A percentile compares a stretch with the other conserved stretches of the same genome.
phyloP scores from a whole-genome alignment of 371 early-diverging fungal species.

The Mucor circinelloides region DNA sequence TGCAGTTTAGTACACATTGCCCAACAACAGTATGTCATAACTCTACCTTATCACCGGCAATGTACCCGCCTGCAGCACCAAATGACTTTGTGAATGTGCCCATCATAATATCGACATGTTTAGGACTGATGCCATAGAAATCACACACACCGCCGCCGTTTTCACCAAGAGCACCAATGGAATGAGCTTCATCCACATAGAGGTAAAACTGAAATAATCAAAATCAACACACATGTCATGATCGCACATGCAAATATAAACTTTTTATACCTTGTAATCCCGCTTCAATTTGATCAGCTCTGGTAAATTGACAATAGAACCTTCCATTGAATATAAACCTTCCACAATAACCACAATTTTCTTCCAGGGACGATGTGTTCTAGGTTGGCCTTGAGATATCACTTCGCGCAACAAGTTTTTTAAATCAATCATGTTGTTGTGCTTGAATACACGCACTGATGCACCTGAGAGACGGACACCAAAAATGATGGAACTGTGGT shows the following conservation, averaged over 20 bases:
- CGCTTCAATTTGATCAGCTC: constrained; percentile 91
- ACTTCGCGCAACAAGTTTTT: constrained; percentile 87
- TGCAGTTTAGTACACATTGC: background rate
- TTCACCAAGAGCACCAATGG: constrained; percentile 96
- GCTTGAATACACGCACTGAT: constrained; percentile 94
- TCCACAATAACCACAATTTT: constrained; percentile 99
- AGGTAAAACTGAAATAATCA: constrained; percentile 78
- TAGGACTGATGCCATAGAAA: constrained; percentile 88
- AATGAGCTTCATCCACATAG: constrained; percentile 99
- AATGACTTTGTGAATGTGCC: constrained; percentile 99
- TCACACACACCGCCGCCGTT: constrained; percentile 98
- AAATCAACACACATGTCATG: background rate
- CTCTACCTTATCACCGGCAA: constrained; percentile 70
- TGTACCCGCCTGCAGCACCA: constrained; percentile 99
- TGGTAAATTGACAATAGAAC: constrained; percentile 91
- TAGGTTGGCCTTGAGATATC: constrained; percentile 98
- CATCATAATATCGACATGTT: constrained; percentile 97
- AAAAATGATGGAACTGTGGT: constrained; percentile 97
- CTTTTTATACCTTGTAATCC: constrained; percentile 81
- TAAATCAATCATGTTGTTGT: constrained; percentile 87
- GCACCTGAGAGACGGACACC: constrained; percentile 96
- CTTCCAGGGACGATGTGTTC: constrained; percentile 99
- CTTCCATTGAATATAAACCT: constrained; percentile 99
- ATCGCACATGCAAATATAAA: background rate
- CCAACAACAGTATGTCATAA: constrained; percentile 20